Evolutionary conservation across 805 yeast species (phyloP).

Genomic region (Debaryomyces hansenii): DNA sequence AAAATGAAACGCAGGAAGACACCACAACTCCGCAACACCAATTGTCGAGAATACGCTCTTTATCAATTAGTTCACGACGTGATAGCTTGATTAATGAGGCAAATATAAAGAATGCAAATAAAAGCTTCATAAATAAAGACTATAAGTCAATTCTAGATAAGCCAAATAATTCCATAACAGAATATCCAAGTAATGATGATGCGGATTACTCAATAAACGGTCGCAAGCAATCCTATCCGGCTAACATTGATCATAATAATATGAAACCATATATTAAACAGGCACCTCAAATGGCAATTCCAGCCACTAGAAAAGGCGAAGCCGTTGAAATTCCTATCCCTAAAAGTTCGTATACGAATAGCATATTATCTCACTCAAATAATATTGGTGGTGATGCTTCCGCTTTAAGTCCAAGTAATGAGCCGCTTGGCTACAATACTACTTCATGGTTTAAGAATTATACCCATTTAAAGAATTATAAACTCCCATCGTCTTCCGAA

Average conservation of each 20-base stretch:
- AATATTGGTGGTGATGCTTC: neutral
- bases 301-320: conserved; percentile 78
- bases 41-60: conserved; percentile 28
- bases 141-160: neutral
- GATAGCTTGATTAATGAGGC: conserved; percentile 18
- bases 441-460: conserved; percentile 30
- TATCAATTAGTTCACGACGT: conserved; percentile 24
- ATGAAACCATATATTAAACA: conserved; percentile 22
- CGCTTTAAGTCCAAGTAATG: neutral
- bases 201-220: neutral
- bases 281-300: conserved; percentile 66
- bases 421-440: neutral
- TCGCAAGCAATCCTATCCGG: neutral
- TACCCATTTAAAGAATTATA: conserved; percentile 19
- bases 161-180: neutral
- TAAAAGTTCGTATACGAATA: conserved; percentile 14
- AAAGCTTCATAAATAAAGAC: conserved; percentile 10
- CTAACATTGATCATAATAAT: neutral
- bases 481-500: conserved; percentile 16
- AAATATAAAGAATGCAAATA: conserved; percentile 8
- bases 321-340: conserved; percentile 66
- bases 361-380: neutral
- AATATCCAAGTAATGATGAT: neutral
- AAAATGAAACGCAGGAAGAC: conserved; percentile 16
- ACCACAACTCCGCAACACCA: conserved; percentile 21